Evolutionary conservation across 225 moss, liverwort and hornwort species (phyloP), one percentile per base, ranked within the genome.

Genomic region (Pleurozium schreberi): DNA sequence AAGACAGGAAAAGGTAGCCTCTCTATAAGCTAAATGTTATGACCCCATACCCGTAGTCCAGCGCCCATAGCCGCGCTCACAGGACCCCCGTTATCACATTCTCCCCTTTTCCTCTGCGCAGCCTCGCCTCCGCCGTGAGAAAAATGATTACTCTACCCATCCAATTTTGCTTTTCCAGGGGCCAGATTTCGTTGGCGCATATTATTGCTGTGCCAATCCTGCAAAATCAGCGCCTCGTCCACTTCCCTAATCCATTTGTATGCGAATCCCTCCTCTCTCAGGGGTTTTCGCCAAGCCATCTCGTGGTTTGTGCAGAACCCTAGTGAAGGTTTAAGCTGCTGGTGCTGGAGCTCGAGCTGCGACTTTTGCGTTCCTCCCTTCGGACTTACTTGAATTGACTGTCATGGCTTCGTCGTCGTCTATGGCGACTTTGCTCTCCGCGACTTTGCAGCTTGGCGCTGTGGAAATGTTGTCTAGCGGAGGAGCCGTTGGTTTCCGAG

Each of bases 371-470:
- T 67, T 80, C 31, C 42, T 80, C 67, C 58, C 34, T 68, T 58
- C 59, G 8, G 60, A n/a, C 47, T 65, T 23, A 38, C 11, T n/a
- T 73, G 6, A 47, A 22, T 34, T 25, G 23, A 21, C 38, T 45
- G 57, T 12, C 78, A 79, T 88, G 84, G 79, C 92, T 76, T 66
- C 81, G 33, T 81, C 82, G 66, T 71, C 88, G 28, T 50, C 89
- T 36, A 25, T 86, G 85, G 75, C 70, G 62, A 59, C 79, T 85
- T 47, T 28, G 83, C 61, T 81, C 80, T 70, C 52, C 53, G 36
- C 65, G 80, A 86, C 75, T 71, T 65, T 79, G 75, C 93, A 93
- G 69, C 86, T 90, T n/a, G 82, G 76, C 40, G 71, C 87, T 87
- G 88, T 69, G 47, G 89, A 90, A 49, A 81, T 84, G 59, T 59